Base-by-base conservation (phyloP, 306 rosid genomes). In the Prunus salicina region DNA sequence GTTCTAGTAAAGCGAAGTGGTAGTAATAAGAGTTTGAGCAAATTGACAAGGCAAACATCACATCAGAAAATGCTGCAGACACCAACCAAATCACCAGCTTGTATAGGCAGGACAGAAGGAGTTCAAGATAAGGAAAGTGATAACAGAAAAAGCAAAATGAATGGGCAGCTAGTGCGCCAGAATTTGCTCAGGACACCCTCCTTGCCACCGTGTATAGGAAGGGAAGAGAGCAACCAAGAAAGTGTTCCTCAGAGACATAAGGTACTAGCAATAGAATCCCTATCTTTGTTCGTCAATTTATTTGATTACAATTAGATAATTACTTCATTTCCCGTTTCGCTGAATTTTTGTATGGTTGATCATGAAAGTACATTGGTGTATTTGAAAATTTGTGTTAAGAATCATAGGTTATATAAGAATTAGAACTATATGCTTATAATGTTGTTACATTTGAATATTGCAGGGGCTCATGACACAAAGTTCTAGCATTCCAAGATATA, bases 401-500 rank as follows among this genome's bases (percentile, higher is more conserved):
- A 38, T 38, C 43, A 38, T 38, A 38, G 43, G 43, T 38, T 38
- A 0, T 7, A 38, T 7, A 4, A 38, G 43, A 38, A 38, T 0
- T 38, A 38, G 16, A 47, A 47, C 52, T 13, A 47, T 51, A 51
- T 16, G 18, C 67, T 22, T 22, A 56, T 64, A 55, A 60, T 60
- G 64, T 10, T 27, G 5, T 20, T 28, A 49, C 3, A 10, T 45
- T 19, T 6, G 46, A 14, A 3, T 27, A 3, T 13, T 55, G 70
- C 81, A 87, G 90, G 72, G 85, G 38, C 65, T 25, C 20, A 74
- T 43, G 66, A 65, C 75, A 71, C 81, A 86, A 85, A 80, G 81
- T 72, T 78, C 82, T 61, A 88, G 90, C 80, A 75, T 84, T 77
- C 89, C 96, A 20, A 90, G 83, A 75, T 61, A 50, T 46, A 32